Base-by-base conservation (phyloP, 345 rosid species). In the Eutrema yunnanense region DNA sequence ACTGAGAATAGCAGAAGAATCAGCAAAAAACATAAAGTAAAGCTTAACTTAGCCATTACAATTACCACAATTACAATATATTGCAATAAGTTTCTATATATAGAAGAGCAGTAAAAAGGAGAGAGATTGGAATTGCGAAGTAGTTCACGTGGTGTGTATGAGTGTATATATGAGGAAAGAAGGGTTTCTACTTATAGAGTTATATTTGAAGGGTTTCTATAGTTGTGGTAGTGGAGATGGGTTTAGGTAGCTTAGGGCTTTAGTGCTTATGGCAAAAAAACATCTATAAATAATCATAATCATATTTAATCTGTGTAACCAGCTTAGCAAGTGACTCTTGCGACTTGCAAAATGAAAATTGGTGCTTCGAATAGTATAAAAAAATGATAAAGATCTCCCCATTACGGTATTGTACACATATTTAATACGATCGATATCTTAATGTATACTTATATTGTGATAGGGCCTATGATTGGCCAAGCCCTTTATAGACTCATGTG, bases 401-500 rank as follows among this genome's bases (percentile, higher is more conserved):
- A 60, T 67, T 74, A 60, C 41, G 8, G 33, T 51, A 3, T 59
- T 42, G 14, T 67, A 74, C 68, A 59, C 9, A 67, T 75, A 75
- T 54, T 68, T 68, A 26, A 62, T 75, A 68, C 37, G 50, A 69
- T 69, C 65, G 29, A 69, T 34, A 67, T 46, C 42, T 69, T 75
- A 61, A 53, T 69, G 63, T 55, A 68, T 61, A 16, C 27, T 69
- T 44, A 9, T 67, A 11, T 41, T 43, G 42, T 69, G 47, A 48
- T 69, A 55, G 53, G 57, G 73, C 48, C 74, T 69, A 62, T 33
- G 22, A 62, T 69, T 69, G 51, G 69, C 40, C 52, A 69, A 54
- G 30, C 9, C 58, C 66, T 46, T 40, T 69, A 12, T 69, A 76
- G 71, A 63, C 75, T 76, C 75, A 76, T 76, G 75, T 76, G 79